Evolutionary conservation across 2,329 filamentous ascomycete genomes (phyloP), one percentile per base, ranked within the genome.

Genomic region (Nothomitra cinnamomea): DNA sequence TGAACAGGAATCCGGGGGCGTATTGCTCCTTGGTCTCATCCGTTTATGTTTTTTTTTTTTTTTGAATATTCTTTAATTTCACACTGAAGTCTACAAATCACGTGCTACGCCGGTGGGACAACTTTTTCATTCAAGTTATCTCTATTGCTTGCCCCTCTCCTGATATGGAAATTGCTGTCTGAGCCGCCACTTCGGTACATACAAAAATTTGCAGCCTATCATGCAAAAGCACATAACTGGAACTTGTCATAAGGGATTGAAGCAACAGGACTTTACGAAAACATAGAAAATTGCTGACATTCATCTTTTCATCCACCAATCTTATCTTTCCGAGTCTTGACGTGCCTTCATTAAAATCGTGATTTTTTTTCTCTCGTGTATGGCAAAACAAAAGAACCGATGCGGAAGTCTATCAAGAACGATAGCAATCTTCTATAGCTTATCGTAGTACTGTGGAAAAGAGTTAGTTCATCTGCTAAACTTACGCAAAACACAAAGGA

Each of bases 381-480:
- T 48, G 43, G 25, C 15, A 19, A 35, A 13, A 19, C 45, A 32
- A 49, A 49, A 17, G 19, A 49, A 52, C n/a, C n/a, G 19, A 52
- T 24, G 52, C 22, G 62, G 62, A 69, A 68, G 66, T 69, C 67
- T 70, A 72, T 65, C 60, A 64, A 58, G 65, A 63, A 63, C 63
- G 63, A 62, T 60, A 68, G 64, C 65, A 69, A 66, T 62, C 67
- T 65, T 73, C 72, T 95, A 95, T 77, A 95, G 83, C 85, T 95
- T 95, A 83, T 95, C 88, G 76, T 95, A 95, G 84, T 94, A 95
- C 86, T 94, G 67, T 64, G 32, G 12, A 4, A 64, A 61, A 61
- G 54, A 28, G 51, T 53, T 17, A 52, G 50, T 17, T 49, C 22
- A 19, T 5, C 13, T 22, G 5, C 25, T 22, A 3, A 17, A 49